Evolutionary conservation across 2,329 filamentous ascomycete genomes (phyloP).

Genomic region (Pyrenophora seminiperda): DNA sequence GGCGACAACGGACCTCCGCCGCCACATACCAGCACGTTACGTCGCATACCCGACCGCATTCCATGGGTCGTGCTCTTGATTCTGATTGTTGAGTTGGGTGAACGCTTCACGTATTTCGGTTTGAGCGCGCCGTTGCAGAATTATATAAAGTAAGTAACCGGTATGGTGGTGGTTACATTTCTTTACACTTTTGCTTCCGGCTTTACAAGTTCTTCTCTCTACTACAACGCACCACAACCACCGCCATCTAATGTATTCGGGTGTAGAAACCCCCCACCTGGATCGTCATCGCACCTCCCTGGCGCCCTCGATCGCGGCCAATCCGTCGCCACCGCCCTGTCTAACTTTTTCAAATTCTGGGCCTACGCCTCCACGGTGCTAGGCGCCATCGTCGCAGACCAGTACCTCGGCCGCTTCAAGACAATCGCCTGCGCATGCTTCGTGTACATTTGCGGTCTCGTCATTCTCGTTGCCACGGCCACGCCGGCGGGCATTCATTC

Average conservation of each 20-base stretch:
- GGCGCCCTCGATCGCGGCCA: slow-evolving; percentile 11
- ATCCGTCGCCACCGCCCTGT: slow-evolving; percentile 11
- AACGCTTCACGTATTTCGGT: slow-evolving; percentile 22
- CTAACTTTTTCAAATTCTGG: slow-evolving; percentile 15
- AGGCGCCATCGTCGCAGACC: slow-evolving; percentile 18
- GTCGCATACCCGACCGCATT: slow-evolving; percentile 4
- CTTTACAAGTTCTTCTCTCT: too few relatives aligned
- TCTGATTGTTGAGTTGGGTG: slow-evolving; percentile 20
- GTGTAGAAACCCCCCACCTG: background rate
- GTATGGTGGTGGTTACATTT: too few relatives aligned
- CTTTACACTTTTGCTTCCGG: too few relatives aligned
- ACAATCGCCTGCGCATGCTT: slow-evolving; percentile 4
- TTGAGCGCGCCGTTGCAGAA: slow-evolving; percentile 19
- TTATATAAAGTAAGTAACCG: slow-evolving; percentile 29
- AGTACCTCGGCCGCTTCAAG: slow-evolving; percentile 18
- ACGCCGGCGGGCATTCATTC: slow-evolving; percentile 6
- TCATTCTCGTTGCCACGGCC: slow-evolving; percentile 13
- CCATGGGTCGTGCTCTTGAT: slow-evolving; percentile 15
- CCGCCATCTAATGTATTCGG: background rate
- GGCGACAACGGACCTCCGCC: too few relatives aligned
- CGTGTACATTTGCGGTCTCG: slow-evolving; percentile 15
- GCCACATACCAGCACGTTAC: too few relatives aligned
- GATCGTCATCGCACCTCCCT: slow-evolving; percentile 13
- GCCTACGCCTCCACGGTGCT: slow-evolving; percentile 11
- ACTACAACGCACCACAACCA: background rate